Conservation (phyloP, 768 basidiomycete genomes). For the Cyclocybe aegerita region DNA sequence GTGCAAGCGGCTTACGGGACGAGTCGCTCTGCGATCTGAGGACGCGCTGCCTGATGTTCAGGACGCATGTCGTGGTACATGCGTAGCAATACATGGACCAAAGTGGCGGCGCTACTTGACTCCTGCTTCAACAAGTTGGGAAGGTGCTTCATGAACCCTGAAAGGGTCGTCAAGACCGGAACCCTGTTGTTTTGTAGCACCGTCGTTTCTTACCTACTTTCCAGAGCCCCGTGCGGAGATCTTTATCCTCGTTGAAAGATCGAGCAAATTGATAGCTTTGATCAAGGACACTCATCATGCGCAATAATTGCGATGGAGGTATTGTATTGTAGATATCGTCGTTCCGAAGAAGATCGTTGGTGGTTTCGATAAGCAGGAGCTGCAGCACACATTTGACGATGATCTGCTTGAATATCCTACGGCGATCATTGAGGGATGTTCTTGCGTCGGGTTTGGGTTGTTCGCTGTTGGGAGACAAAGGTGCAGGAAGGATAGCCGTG, state of each 20-base stretch:
- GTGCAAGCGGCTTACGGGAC: constrained; percentile 53
- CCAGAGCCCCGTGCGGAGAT: constrained; percentile 94
- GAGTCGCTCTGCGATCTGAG: constrained; percentile 74
- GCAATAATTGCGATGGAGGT: constrained; percentile 89
- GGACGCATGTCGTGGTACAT: constrained; percentile 94
- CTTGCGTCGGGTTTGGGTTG: constrained; percentile 41
- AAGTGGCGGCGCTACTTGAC: constrained; percentile 92
- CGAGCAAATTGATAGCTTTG: constrained; percentile 98
- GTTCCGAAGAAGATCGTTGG: constrained; percentile 92
- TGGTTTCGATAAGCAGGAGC: constrained; percentile 93
- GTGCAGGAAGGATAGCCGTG: constrained; percentile 79
- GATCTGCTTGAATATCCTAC: constrained; percentile 94
- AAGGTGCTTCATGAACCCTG: constrained; percentile 99
- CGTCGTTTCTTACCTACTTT: constrained; percentile 84
- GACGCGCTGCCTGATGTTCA: constrained; percentile 81
- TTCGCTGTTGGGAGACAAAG: constrained; percentile 76
- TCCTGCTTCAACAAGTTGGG: constrained; percentile 98
- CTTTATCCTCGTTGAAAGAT: constrained; percentile 97
- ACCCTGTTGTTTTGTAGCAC: background rate
- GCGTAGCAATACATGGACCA: constrained; percentile 86
- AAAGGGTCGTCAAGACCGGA: background rate
- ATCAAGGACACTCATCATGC: constrained; percentile 93
- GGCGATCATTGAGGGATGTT: constrained; percentile 67
- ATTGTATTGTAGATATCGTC: constrained; percentile 90
- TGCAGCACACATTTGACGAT: constrained; percentile 99